These are phyloP conservation scores for Rhynchosporium secalis DNA, from an alignment of 2,329 filamentous ascomycete species.

Conservation along the genomic window DNA sequence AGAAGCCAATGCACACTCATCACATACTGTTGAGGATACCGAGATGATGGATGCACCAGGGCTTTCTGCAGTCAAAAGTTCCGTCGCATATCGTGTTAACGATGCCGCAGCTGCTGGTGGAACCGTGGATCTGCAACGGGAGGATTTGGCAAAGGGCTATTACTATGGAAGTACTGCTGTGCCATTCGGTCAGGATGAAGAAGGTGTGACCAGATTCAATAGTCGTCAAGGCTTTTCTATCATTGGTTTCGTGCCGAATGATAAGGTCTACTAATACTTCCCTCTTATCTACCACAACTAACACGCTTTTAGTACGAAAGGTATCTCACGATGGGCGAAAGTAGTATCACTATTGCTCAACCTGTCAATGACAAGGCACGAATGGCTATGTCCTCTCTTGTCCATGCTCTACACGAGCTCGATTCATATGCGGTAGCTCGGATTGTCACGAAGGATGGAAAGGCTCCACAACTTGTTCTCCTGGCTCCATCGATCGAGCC, in stretches of 20 bases:
- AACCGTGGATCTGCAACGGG: constrained; percentile 77
- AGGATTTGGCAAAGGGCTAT: constrained; percentile 88
- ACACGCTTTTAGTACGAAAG: constrained; percentile 64
- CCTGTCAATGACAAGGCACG: constrained; percentile 79
- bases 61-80: constrained; percentile 71
- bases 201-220: constrained; percentile 85
- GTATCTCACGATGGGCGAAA: constrained; percentile 81
- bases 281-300: constrained; percentile 18
- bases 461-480: constrained; percentile 73
- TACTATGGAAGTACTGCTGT: constrained; percentile 92
- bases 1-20: constrained; percentile 53
- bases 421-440: constrained; percentile 85
- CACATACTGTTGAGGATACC: constrained; percentile 47
- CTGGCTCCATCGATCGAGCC: constrained; percentile 78
- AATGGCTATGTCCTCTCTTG: constrained; percentile 83
- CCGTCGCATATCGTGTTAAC: constrained; percentile 78
- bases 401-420: constrained; percentile 82
- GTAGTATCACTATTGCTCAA: constrained; percentile 74
- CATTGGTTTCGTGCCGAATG: constrained; percentile 77
- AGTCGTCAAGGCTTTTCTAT: constrained; percentile 75
- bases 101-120: constrained; percentile 74
- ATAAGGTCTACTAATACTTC: constrained; percentile 54
- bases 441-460: constrained; percentile 80
- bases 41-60: constrained; percentile 46
- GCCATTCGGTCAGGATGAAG: constrained; percentile 81